These are phyloP conservation scores for Candida railenensis DNA, from an alignment of 805 yeast genomes.

Conservation along the genomic window DNA sequence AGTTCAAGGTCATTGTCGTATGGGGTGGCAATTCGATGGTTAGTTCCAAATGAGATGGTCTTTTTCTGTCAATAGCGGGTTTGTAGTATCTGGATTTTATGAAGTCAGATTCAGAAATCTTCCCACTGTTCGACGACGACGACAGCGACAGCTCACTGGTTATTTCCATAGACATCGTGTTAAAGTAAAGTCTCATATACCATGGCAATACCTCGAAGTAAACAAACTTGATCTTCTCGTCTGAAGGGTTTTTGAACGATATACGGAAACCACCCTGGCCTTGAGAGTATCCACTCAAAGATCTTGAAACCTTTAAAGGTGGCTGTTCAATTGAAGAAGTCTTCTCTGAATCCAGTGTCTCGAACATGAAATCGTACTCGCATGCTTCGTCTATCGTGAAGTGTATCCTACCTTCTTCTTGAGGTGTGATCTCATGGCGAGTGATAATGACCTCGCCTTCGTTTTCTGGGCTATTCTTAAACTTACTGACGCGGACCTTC, in stretches of 20 bases:
- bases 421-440: constrained; percentile 4
- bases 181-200: constrained; percentile 83
- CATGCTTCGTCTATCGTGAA: constrained; percentile 17
- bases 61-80: constrained; percentile 76
- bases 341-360: constrained; percentile 44
- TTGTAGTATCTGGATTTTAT: constrained; percentile 58
- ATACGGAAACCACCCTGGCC: constrained; percentile 88
- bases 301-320: constrained; percentile 74
- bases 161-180: constrained; percentile 51
- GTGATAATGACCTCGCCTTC: neutral
- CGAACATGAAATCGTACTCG: constrained; percentile 37
- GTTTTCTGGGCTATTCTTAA: neutral
- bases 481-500: constrained; percentile 30
- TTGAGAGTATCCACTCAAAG: constrained; percentile 88
- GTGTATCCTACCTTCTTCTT: constrained; percentile 12
- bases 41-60: constrained; percentile 84
- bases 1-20: constrained; percentile 59
- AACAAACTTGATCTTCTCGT: constrained; percentile 46
- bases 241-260: constrained; percentile 67
- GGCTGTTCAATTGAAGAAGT: constrained; percentile 49
- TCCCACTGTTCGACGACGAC: constrained; percentile 10
- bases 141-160: constrained; percentile 15
- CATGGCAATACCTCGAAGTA: constrained; percentile 88
- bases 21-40: constrained; percentile 61
- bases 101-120: constrained; percentile 18